Base-by-base conservation (phyloP, 305 asterid species). In the Fraxinus latifolia region DNA sequence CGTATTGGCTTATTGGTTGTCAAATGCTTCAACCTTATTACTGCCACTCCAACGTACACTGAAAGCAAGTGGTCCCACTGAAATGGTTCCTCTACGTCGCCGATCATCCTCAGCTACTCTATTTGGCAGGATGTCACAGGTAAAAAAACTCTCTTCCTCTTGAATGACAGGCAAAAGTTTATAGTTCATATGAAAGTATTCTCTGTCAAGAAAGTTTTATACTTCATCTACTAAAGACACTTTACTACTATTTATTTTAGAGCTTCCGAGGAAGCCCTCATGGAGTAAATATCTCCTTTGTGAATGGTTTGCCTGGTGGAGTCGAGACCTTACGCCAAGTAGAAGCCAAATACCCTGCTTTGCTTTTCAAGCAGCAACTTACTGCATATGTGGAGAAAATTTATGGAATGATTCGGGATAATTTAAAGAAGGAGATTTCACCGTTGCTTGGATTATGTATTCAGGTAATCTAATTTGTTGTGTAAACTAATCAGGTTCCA, bases 271-370 rank as follows among this genome's bases (percentile, higher is more conserved):
- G 97, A 84, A 73, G 89, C 60, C 98, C 98, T 77, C 89, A 82
- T 65, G 97, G 95, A 81, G 86, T 89, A 50, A 92, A 93, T 87
- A 87, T 95, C 77, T 88, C 98, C 81, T 90, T 91, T 81, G 87
- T 39, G 67, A 89, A 83, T 83, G 92, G 90, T 76, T 71, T 83
- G 80, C 83, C 94, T 78, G 97, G 95, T 77, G 97, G 98, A 89
- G 91, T 88, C 14, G 98, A 95, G 78, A 87, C 92, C 81, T 87
- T 93, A 84, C 93, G 93, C 85, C 97, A 95, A 90, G 98, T 95
- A 65, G 98, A 95, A 93, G 98, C 98, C 79, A 95, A 95, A 83
- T 90, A 91, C 80, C 95, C 95, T 53, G 95, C 95, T 75, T 87
- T 91, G 85, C 89, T 91, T 77, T 91, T 91, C 88, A 91, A 91